Evolutionary conservation across 306 rosid species (phyloP), one percentile per base, ranked within the genome.

Genomic region (Lupinus albus): DNA sequence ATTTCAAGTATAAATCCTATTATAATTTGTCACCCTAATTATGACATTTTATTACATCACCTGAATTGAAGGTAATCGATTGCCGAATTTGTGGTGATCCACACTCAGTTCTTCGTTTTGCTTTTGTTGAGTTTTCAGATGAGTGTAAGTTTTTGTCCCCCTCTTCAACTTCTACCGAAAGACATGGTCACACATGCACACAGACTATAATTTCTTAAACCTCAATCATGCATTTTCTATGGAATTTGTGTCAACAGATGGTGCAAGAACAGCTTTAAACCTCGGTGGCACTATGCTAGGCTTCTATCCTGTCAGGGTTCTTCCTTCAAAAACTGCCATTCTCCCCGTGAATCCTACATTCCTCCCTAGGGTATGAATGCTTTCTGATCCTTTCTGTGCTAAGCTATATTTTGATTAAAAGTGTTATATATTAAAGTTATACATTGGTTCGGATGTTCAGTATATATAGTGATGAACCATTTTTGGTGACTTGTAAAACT

Each of bases 81-180:
- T 92, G 98, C 79, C 91, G 98, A 73, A 84, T 89, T 79, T 92
- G 98, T 74, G 96, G 98, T 11, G 98, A 92, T 66, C 96, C 98
- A 4, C 98, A 92, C 76, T 92, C 98, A 38, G 83, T 89, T 64
- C 96, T 92, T 58, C 98, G 98, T 77, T 92, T 92, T 86, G 98
- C 98, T 52, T 92, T 92, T 86, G 98, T 92, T 70, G 98, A 92
- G 88, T 92, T 92, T 67, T 68, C 96, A 70, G 95, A 89, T 87
- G 96, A 89, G 41, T 48, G 98, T 92, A 87, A 89, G 98, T 83
- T 76, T 56, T 56, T 66, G 61, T 53, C 16, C 36, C 62, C 52
- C 13, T 42, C 53, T 38, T 68, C n/a, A 10, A 20, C 39, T 66
- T 44, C 46, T 61, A 8, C 46, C 10, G 17, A 45, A 35, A 39